Evolutionary conservation across 2,329 filamentous ascomycete genomes (phyloP), one percentile per base, ranked within the genome.

Genomic region (Beauveria scarabaeidicola): DNA sequence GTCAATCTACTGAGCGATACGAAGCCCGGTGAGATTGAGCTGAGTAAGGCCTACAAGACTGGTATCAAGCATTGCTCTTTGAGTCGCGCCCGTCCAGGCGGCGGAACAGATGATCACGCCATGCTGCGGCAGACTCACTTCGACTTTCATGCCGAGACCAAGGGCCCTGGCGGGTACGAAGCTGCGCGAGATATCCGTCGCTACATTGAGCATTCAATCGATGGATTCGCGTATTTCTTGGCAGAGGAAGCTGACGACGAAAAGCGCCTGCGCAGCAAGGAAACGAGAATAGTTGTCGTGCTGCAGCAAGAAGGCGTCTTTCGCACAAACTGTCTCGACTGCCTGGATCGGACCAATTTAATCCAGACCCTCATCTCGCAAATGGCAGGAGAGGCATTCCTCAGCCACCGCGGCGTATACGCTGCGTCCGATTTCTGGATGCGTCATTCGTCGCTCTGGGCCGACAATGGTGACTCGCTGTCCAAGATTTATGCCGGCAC

Each of bases 401-500:
- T 99, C 3, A 75, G 76, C 15, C 91, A 96, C 65, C 81, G 87
- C 62, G 82, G 81, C 27, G 85, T 90, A 64, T 80, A 78, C 62
- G 87, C 89, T 0, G 80, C 81, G 10, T 82, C 86, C 0, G 92
- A 97, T 68, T 92, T 97, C 67, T 96, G 92, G 89, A 88, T 90
- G 75, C 82, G 90, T 52, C 94, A 99, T 74, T 92, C 91, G 9
- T 94, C 86, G 62, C 80, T 99, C 1, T 99, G 94, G 94, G 94
- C 94, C 38, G 94, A 99, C 72, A 97, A 97, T 69, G 94, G 94
- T 23, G 94, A 99, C 75, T 88, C 89, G 6, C 74, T 99, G 52
- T 97, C 92, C 13, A 90, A 91, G 68, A 97, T 97, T 27, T 99
- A 99, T 70, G 94, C 94, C 9, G 94, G 94, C 25, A 99, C 94